Base-by-base conservation (phyloP, 176 grass and related monocot species). In the Tuctoria greenei region DNA sequence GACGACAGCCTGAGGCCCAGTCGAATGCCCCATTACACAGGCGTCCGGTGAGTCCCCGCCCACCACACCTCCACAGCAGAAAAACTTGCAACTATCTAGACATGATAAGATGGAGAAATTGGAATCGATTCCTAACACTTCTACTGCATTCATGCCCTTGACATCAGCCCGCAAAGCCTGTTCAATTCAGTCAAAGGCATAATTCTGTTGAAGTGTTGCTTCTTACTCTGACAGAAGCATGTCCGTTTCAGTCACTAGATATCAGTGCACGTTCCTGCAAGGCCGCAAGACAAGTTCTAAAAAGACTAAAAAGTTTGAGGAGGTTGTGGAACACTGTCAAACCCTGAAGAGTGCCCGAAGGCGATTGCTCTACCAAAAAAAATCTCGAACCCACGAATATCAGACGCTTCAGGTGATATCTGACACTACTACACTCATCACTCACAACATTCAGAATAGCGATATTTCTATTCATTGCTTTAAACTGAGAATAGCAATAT, bases 391-490 rank as follows among this genome's bases (percentile, higher is more conserved):
- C 8, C 14, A 44, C 6, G 6, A 8, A 23, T 21, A 35, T 1
- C 1, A 56, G 0, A 28, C 2, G 20, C 16, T 42, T 23, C 23
- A 27, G 24, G 10, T 16, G 6, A 58, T 9, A 34, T 40, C 24
- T 49, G 25, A 42, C 26, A 17, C 10, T 60, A 4, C 34, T 14
- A 43, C 8, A 61, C 69, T 54, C 51, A 54, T 20, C 6, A 2
- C 7, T 42, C 20, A 74, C 52, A 68, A 76, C 20, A 27, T 79
- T 73, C 50, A 82, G 47, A 8, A 78, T 36, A 3, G 28, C 35
- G 4, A 51, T 40, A 82, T 61, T 42, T 87, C 31, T 31, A 31
- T 31, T 3, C 31, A 2, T 31, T 31, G 31, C 3, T 31, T 31
- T 31, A 3, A 31, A 31, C 31, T 31, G 31, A 82, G 47, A 8